Conservation (phyloP, 2,329 filamentous ascomycete genomes). For the Zasmidium citrigriseum region DNA sequence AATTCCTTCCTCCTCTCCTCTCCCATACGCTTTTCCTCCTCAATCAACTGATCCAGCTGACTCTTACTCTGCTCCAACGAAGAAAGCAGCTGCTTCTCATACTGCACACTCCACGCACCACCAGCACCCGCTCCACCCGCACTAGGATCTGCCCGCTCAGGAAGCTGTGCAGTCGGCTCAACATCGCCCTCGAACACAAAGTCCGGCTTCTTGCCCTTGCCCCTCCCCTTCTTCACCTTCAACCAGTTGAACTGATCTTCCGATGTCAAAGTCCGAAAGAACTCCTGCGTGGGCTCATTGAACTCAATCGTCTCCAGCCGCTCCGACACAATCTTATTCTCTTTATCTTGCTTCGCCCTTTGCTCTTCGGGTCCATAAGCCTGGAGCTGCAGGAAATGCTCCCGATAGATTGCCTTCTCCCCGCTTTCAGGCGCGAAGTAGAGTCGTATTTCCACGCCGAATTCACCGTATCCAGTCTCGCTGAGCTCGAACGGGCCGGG, state of each 20-base stretch:
- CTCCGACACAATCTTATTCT: constrained; percentile 70
- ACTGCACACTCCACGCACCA: constrained; percentile 51
- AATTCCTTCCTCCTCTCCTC: constrained; percentile 32
- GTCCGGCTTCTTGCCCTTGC: constrained; percentile 51
- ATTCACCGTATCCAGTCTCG: constrained; percentile 97
- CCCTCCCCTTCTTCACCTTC: constrained; percentile 58
- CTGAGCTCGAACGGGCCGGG: constrained; percentile 75
- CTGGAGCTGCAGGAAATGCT: constrained; percentile 88
- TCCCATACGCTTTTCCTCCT: constrained; percentile 31
- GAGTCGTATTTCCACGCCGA: constrained; percentile 92
- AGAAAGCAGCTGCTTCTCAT: constrained; percentile 32
- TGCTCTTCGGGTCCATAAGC: constrained; percentile 81
- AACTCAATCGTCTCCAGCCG: constrained; percentile 94
- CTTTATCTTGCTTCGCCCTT: constrained; percentile 64
- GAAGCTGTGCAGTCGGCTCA: constrained; percentile 71
- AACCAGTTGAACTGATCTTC: constrained; percentile 62
- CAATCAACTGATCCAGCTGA: constrained; percentile 53
- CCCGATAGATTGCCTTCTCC: constrained; percentile 94
- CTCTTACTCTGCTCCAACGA: constrained; percentile 60
- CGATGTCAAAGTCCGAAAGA: constrained; percentile 82
- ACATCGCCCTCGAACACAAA: constrained; percentile 59
- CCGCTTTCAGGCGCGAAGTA: constrained; percentile 86
- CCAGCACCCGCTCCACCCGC: constrained; percentile 65
- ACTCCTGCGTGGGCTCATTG: constrained; percentile 92
- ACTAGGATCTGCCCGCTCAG: constrained; percentile 65